Conservation (phyloP, 169 alveolate species). For the Neospora caninum region DNA sequence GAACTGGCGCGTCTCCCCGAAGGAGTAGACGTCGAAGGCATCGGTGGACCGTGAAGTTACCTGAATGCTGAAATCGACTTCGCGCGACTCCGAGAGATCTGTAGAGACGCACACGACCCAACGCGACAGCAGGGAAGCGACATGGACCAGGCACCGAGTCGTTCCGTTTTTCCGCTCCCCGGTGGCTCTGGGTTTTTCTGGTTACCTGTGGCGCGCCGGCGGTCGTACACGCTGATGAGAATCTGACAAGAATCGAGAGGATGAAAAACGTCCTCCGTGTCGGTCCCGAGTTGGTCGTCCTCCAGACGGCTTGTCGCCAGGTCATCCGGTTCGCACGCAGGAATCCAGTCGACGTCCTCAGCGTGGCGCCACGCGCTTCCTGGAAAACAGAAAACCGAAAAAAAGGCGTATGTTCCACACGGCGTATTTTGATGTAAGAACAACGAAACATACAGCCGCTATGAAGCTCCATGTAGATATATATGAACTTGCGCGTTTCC, state of each 20-base stretch:
- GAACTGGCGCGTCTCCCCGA: constrained; percentile 17
- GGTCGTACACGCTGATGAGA: constrained; percentile 50
- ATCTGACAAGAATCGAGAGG: constrained; percentile 41
- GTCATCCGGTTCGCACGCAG: constrained; percentile 29
- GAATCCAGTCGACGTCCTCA: not conserved
- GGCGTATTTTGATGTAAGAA: too few relatives aligned
- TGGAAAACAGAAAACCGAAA: not conserved
- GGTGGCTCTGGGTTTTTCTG: too few relatives aligned
- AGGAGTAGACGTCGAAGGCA: not conserved
- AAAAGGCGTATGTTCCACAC: too few relatives aligned
- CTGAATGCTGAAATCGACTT: not conserved
- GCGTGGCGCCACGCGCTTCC: constrained; percentile 4
- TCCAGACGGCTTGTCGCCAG: not conserved
- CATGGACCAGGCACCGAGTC: too few relatives aligned
- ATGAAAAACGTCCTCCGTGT: constrained; percentile 33
- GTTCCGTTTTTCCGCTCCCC: too few relatives aligned
- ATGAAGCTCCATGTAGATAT: too few relatives aligned
- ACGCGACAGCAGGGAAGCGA: not conserved
- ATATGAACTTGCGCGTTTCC: too few relatives aligned
- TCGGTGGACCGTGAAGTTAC: not conserved
- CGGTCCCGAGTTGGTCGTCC: not conserved
- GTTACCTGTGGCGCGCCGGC: not conserved
- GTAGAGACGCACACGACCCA: not conserved
- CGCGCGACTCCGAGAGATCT: constrained; percentile 21
- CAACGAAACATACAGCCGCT: too few relatives aligned